Percentiles rank a stretch among this genome's conserved stretches.
These are phyloP conservation scores for Daldinia bambusicola DNA, from an alignment of 495 filamentous ascomycete species.

Conservation along the genomic window DNA sequence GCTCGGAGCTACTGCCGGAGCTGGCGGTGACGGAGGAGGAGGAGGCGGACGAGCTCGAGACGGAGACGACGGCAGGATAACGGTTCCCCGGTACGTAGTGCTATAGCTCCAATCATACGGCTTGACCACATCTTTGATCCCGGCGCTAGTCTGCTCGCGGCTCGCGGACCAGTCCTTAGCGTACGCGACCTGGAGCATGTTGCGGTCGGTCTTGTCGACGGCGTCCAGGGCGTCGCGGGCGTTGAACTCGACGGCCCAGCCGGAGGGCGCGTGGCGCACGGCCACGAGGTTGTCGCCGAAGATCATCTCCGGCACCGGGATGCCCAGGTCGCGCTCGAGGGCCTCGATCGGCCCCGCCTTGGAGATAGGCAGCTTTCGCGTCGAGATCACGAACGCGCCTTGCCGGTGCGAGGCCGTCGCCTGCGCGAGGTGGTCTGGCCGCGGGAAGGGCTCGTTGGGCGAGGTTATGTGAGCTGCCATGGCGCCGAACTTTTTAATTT, in stretches of 20 bases:
- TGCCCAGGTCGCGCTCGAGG: conserved; percentile 79
- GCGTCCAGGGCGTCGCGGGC: conserved; percentile 85
- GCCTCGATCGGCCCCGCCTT: conserved; percentile 90
- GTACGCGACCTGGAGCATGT: conserved; percentile 92
- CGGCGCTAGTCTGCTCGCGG: conserved; percentile 84
- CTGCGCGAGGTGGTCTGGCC: conserved; percentile 45
- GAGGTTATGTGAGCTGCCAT: conserved; percentile 50
- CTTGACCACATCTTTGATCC: conserved; percentile 91
- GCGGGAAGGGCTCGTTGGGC: conserved; percentile 54
- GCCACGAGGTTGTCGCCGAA: conserved; percentile 91
- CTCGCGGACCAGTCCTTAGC: conserved; percentile 88
- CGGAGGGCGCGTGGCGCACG: conserved; percentile 72
- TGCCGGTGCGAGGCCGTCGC: conserved; percentile 62
- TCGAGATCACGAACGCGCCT: conserved; percentile 74
- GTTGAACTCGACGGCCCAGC: conserved; percentile 82
- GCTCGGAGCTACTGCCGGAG: background rate
- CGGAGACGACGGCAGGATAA: conserved; percentile 26
- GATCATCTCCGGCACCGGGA: conserved; percentile 97
- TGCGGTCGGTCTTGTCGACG: conserved; percentile 90
- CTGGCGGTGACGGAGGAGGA: background rate
- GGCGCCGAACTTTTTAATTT: background rate
- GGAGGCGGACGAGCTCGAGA: conserved; percentile 2
- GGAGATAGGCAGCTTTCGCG: conserved; percentile 89
- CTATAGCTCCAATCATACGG: conserved; percentile 98
- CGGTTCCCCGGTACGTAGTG: conserved; percentile 82